Base-by-base conservation (phyloP, 2,329 filamentous ascomycete species). In the Botrytis squamosa region DNA sequence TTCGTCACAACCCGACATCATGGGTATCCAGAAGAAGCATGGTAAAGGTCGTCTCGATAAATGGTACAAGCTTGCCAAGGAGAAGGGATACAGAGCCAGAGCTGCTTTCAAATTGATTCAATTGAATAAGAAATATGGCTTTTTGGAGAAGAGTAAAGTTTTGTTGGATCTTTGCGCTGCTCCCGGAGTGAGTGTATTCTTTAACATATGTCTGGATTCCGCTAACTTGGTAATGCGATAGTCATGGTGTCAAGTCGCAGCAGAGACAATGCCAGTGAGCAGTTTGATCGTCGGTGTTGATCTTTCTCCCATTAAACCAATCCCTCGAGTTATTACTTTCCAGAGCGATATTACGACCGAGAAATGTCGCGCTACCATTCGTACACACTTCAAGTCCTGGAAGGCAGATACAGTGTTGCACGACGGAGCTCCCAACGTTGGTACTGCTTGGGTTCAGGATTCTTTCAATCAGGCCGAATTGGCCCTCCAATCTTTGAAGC, bases 21-120 rank as follows among this genome's bases (percentile, higher is more conserved):
- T 98, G 96, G 95, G 93, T 81, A 95, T 98, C 81, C 94, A 98
- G 82, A 98, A 98, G 88, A 98, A 98, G 88, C 93, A 97, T 85
- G 95, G 94, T 85, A 98, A 98, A 86, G 95, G 95, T 84, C 95
- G 95, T 89, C 88, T 98, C 81, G 96, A 99, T 85, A 98, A 98
- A 85, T 98, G 95, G 93, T 99, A 98, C 85, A 95, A 95, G 82
- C 91, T 98, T 80, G 96, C 96, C 75, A 99, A 99, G 84, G 96
- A 99, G 83, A 98, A 98, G 71, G 96, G 96, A 76, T 99, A 98
- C 82, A 89, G 96, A 80, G 95, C 96, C 75, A 90, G 96, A 88
- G 95, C 96, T 79, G 95, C 96, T 73, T 98, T 98, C 88, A 99
- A 99, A 85, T 85, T 99, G 79, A 95, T 99, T 78, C 95, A 99